These are phyloP conservation scores for Aspergillus sp. DNA, from an alignment of 2,329 filamentous ascomycete species.

Conservation along the genomic window DNA sequence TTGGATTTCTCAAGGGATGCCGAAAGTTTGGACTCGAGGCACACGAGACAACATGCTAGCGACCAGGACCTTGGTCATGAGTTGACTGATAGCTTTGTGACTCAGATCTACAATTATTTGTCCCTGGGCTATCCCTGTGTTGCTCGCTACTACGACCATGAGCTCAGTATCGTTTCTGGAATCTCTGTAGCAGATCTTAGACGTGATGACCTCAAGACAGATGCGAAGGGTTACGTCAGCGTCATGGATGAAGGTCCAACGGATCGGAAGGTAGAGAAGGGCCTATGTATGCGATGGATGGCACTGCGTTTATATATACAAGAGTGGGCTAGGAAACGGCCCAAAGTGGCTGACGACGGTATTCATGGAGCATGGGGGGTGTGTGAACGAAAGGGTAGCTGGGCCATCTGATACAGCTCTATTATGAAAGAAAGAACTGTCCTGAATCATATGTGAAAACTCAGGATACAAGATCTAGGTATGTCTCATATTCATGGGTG, in stretches of 20 bases:
- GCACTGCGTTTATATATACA: constrained; percentile 80
- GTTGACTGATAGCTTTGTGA: constrained; percentile 82
- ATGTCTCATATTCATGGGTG: too few species aligned
- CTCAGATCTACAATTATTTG: constrained; percentile 96
- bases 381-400: constrained; percentile 60
- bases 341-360: constrained; percentile 61
- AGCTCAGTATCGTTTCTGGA: constrained; percentile 77
- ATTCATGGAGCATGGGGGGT: constrained; percentile 68
- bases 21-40: not conserved
- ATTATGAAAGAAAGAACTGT: not conserved
- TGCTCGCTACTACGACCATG: constrained; percentile 79
- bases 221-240: constrained; percentile 73
- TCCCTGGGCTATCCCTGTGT: constrained; percentile 88
- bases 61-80: constrained; percentile 61
- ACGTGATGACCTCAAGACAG: constrained; percentile 66
- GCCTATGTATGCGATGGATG: constrained; percentile 73
- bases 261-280: constrained; percentile 53
- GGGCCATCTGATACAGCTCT: constrained; percentile 51
- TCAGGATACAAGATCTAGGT: not conserved
- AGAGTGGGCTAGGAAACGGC: constrained; percentile 89
- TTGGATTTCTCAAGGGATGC: not conserved
- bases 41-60: constrained; percentile 1
- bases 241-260: constrained; percentile 37
- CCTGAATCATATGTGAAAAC: not conserved
- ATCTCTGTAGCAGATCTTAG: constrained; percentile 70